Conservation (phyloP, 331 rosid genomes). For the Malus hybrid region DNA sequence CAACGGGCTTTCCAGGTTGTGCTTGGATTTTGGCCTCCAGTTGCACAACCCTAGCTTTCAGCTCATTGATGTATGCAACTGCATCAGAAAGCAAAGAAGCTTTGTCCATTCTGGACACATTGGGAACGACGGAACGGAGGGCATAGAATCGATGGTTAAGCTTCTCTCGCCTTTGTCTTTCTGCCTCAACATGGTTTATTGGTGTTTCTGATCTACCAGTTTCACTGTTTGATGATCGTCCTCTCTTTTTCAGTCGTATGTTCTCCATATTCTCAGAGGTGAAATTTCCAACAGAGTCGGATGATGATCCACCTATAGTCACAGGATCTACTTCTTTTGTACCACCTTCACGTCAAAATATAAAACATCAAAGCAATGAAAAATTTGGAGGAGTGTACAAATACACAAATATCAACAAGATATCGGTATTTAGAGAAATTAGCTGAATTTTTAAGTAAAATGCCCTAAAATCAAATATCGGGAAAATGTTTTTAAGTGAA, state of each 20-base stretch:
- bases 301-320: not conserved
- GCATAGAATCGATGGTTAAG: too few relatives aligned
- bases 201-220: not conserved
- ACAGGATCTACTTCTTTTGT: not conserved
- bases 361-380: not conserved
- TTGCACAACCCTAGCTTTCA: slow-evolving; percentile 20
- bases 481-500: not conserved
- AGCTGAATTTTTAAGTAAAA: too few relatives aligned
- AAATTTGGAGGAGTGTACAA: not conserved
- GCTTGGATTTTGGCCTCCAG: slow-evolving; percentile 16
- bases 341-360: not conserved
- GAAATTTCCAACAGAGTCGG: not conserved
- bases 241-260: slow-evolving; percentile 5
- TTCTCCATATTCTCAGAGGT: not conserved
- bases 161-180: slow-evolving; percentile 33
- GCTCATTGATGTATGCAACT: too few relatives aligned
- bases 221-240: not conserved
- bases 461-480: not conserved
- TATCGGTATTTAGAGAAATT: not conserved
- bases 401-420: too few relatives aligned
- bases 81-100: too few relatives aligned
- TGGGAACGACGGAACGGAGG: too few relatives aligned
- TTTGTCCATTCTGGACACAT: too few relatives aligned
- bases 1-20: not conserved
- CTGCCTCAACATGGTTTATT: slow-evolving; percentile 50